Evolutionary conservation across 2,329 filamentous ascomycete species (phyloP), one percentile per base, ranked within the genome.

Genomic region (Neopestalotiopsis rosae): DNA sequence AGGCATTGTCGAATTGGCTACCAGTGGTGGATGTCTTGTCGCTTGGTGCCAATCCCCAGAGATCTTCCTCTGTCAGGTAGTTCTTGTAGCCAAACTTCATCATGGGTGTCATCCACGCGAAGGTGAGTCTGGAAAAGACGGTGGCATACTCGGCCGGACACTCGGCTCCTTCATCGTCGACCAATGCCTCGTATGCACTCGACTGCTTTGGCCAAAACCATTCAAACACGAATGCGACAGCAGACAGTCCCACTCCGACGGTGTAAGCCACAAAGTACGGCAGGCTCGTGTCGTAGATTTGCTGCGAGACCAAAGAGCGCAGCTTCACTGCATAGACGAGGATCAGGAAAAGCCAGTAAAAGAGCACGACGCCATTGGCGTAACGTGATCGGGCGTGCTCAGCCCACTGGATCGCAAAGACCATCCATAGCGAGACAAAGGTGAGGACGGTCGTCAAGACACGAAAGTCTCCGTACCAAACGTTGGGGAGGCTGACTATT

Each of bases 61-160:
- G 87, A 79, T 99, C 95, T 72, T 98, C 94, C 79, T 98, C 94
- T 1, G 94, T 97, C 71, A 99, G 85, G 79, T 90, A 99, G 69
- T 95, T 90, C 77, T 92, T 93, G 84, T 99, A 98, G 1, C 96
- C 96, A 77, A 92, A 92, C 77, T 91, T 94, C 96, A 99, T 99
- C 88, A 99, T 84, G 0, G 96, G 95, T 0, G 96, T 98, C 95
- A 99, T 98, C 96, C 96, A 99, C 67, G 92, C 91, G 80, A 99
- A 99, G 0, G 95, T 97, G 61, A 99, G 87, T 65, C 93, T 90
- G 4, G 95, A 97, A 82, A 99, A 99, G 66, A 98, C 86, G 70
- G 95, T 94, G 13, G 96, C 95, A 79, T 97, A 97, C 81, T 98
- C 95, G 71, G 93, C 90, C 0, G 92, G 92, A 68, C 89, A 91